phyloP scores from a whole-genome alignment of 208 protist species.

The Naegleria lovaniensis region DNA sequence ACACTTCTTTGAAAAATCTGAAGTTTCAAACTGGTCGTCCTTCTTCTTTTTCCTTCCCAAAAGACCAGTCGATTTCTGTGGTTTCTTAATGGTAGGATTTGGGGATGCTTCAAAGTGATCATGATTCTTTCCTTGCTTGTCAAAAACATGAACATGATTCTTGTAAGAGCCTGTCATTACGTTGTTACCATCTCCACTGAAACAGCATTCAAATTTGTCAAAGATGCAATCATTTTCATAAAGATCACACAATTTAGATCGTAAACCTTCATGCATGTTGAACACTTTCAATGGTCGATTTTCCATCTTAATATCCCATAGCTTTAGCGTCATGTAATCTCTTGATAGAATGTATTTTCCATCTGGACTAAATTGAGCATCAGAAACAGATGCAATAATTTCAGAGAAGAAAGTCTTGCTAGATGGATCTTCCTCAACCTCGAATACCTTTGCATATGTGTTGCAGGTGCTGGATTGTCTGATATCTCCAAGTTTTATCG shows the following conservation, averaged over 20 bases:
- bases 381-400: conserved; percentile 69
- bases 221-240: conserved; percentile 85
- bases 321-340: conserved; percentile 72
- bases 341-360: conserved; percentile 69
- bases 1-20: conserved; percentile 65
- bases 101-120: conserved; percentile 53
- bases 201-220: conserved; percentile 79
- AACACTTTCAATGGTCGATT: conserved; percentile 59
- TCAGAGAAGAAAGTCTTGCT: conserved; percentile 76
- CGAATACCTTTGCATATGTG: conserved; percentile 56
- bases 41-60: conserved; percentile 41
- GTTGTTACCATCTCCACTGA: conserved; percentile 47
- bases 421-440: conserved; percentile 57
- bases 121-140: conserved; percentile 49
- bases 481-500: conserved; percentile 62
- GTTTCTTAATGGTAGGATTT: conserved; percentile 42
- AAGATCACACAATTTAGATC: conserved; percentile 67
- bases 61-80: conserved; percentile 28
- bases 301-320: conserved; percentile 74
- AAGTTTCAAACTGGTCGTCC: conserved; percentile 45
- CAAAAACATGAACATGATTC: conserved; percentile 74
- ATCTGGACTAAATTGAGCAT: conserved; percentile 67
- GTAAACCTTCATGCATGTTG: conserved; percentile 67
- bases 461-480: conserved; percentile 59
- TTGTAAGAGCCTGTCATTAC: conserved; percentile 69